Base-by-base conservation (phyloP, 495 filamentous ascomycete genomes). In the Xylaria acuta region DNA sequence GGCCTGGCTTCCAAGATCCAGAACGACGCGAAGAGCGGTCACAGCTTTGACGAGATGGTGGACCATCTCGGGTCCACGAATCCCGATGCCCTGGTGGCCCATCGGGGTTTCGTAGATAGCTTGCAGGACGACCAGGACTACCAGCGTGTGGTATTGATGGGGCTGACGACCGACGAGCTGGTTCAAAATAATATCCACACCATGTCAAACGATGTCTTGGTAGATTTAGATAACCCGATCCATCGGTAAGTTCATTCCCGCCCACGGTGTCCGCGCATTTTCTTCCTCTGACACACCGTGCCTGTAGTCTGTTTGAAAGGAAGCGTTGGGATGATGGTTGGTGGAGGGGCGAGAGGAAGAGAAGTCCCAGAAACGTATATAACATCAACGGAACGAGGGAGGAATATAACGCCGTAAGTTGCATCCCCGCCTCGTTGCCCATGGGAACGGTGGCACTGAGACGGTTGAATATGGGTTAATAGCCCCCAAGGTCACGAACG, bases 81-180 rank as follows among this genome's bases (percentile, higher is more conserved):
- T 2, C 67, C 70, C 14, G 32, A 56, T 7, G 53, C 64, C 12
- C 5, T 34, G 9, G 5, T 60, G 0, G 65, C 71, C 14, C 74
- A 79, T 30, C 9, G 25, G 7, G 59, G 20, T 9, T 77, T 72
- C 58, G n/a, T 79, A 7, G 11, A 65, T 0, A 67, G 58, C 54
- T 54, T 71, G n/a, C 56, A 72, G 8, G 69, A 75, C 18, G 81
- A 83, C 71, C 73, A 77, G 40, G 75, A 81, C 38, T 83, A 72
- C 22, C 81, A 83, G 43, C 75, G 78, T 1, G 5, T 72, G 12
- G 1, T 82, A 0, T 75, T 80, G 11, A 0, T n/a, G 18, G 75
- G 70, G 5, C 0, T 78, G 36, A 81, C 79, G 34, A 81, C 78
- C 1, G 78, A 81, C 59, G 81, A 83, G 69, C 69, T 81, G 3